Base-by-base conservation (phyloP, 495 filamentous ascomycete species). In the Aspergillus diversus region DNA sequence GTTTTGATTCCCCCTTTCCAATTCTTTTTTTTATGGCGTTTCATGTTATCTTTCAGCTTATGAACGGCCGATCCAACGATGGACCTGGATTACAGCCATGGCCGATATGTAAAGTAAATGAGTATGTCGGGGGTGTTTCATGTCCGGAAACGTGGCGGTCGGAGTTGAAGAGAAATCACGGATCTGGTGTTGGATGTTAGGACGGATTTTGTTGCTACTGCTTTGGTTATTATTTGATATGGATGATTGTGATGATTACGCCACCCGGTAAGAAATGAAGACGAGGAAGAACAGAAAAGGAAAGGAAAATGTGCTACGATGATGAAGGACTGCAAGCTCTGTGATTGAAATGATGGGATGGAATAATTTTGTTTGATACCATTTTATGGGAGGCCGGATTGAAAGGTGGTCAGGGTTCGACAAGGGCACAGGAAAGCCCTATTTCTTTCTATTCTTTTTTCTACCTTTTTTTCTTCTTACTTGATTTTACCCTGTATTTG, bases 31-130 rank as follows among this genome's bases (percentile, higher is more conserved):
- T 27, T 27, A 27, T 27, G 21, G 21, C 21, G 21, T 27, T 27
- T 27, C 21, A 27, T 27, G 33, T 33, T 53, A 13, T 16, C 13
- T 31, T 16, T 51, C 8, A 48, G 16, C 6, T 39, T 27, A 7
- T 13, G 55, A 46, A 50, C 4, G 47, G n/a, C 16, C 21, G 47
- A 50, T 50, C 47, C 47, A 50, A 50, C 16, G 39, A 43, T 8
- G 31, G 32, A 42, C 32, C 53, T 51, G 12, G 27, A 2, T 56
- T 31, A 55, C 37, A 52, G 59, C 39, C 42, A 66, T 43, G 61
- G 51, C 62, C 59, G 66, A 54, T 68, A 64, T 68, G 66, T 68
- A 68, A 50, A 63, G 58, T 64, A 59, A 59, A 68, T 68, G 65
- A 50, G 60, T 34, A 61, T 32, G 15, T 42, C 35, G 55, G 39